phyloP scores from a whole-genome alignment of 208 protist species.

The Endotrypanum monterogeii region DNA sequence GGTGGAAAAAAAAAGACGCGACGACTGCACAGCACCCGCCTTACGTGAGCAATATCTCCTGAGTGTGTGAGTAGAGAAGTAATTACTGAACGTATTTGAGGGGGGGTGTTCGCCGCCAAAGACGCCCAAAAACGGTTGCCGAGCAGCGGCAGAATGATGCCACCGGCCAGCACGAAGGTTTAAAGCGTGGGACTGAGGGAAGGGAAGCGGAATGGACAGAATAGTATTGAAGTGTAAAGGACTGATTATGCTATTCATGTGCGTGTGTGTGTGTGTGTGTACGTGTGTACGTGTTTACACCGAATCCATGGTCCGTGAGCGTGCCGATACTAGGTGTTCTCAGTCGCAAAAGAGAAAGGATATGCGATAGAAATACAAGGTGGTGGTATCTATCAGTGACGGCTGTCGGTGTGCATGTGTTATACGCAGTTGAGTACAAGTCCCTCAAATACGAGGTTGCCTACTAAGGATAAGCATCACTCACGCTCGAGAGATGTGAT shows the following conservation, averaged over 20 bases:
- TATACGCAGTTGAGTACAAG: neutral
- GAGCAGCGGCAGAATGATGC: neutral
- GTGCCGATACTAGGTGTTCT: neutral
- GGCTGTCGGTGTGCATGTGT: neutral
- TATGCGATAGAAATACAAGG: neutral
- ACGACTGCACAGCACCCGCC: neutral
- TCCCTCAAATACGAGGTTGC: neutral
- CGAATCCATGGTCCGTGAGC: neutral
- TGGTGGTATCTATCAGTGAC: neutral
- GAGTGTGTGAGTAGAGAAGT: neutral
- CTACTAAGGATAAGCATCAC: neutral
- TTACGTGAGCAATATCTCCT: neutral
- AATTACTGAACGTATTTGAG: too few relatives aligned
- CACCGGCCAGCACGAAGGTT: too few relatives aligned
- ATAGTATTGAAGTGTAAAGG: too few relatives aligned
- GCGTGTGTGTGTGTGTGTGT: neutral
- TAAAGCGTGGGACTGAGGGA: too few relatives aligned
- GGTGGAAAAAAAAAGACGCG: neutral
- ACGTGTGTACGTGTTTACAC: neutral
- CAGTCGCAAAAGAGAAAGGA: neutral
- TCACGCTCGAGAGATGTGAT: neutral
- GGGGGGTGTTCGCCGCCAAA: neutral
- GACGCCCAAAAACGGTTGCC: neutral
- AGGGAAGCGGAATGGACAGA: too few relatives aligned
- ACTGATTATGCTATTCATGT: too few relatives aligned